Evolutionary conservation across 1,284 basidiomycete genomes (phyloP), one percentile per base, ranked within the genome.

Genomic region (Ganoderma multipileum): DNA sequence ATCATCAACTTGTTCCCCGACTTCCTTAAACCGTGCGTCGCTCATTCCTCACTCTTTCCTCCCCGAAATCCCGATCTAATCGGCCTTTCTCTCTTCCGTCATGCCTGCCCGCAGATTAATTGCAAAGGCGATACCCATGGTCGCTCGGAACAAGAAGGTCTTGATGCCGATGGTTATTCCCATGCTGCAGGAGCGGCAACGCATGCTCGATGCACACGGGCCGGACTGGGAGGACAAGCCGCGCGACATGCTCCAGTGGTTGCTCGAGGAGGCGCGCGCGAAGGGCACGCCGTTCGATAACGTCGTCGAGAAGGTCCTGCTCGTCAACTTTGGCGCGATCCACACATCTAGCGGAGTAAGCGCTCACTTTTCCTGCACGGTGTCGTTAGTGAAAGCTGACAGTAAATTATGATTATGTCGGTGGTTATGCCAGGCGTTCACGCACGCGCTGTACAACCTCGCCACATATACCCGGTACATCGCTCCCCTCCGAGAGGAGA

Each of bases 141-240:
- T 71, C 20, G 68, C 66, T 1, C 64, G 65, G 60, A 73, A 68
- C 68, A 72, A 71, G 60, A 41, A 39, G 3, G 33, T 20, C 1
- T 60, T 72, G 7, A 69, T 64, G 67, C 69, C 69, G 36, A 72
- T 72, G 69, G 64, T 72, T 54, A 55, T 70, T 3, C 83, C 83
- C 4, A 71, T 83, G 36, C 80, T 87, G n/a, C 72, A 78, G 42
- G 80, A 84, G 60, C 76, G 84, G 23, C 70, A 83, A 36, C 73
- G 76, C 11, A 78, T 81, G 61, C 78, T 83, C 65, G 74, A 76
- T 9, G 68, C 77, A 58, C 75, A 80, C 57, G 85, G 84, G 0
- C 67, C 74, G 20, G 77, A 81, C 20, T 84, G 81, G 80, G 72
- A 77, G 3, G 82, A 80, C 33, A 82, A 80, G 68, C 81, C 83